Conservation (phyloP, 1,284 basidiomycete species). For the Trichosporon coremiiforme region DNA sequence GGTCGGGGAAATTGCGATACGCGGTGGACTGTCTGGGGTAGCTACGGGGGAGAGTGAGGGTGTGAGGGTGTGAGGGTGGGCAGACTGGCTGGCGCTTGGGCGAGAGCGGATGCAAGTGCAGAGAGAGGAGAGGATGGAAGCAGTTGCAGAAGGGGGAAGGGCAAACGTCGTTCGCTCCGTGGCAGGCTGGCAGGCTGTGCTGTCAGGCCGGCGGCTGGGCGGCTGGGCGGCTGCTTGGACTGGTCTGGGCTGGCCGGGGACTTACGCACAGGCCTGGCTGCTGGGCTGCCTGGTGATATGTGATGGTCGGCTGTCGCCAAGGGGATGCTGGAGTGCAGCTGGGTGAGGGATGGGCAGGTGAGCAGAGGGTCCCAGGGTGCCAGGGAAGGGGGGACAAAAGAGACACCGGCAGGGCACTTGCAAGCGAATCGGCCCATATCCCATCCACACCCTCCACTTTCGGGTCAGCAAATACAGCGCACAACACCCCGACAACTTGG, state of each 20-base stretch:
- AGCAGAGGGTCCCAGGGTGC: too few species aligned
- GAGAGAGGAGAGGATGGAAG: background rate
- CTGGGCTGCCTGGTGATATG: too few species aligned
- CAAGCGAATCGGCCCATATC: too few species aligned
- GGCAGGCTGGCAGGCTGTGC: background rate
- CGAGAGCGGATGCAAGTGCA: background rate
- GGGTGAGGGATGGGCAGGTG: background rate
- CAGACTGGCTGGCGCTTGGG: background rate
- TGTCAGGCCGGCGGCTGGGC: background rate
- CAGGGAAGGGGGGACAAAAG: too few species aligned
- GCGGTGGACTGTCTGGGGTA: slow-evolving; percentile 1
- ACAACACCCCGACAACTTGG: background rate
- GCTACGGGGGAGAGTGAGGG: slow-evolving; percentile 1
- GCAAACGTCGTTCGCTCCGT: slow-evolving; percentile 6
- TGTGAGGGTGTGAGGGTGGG: background rate
- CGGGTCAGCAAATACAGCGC: too few species aligned
- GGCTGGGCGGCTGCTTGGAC: background rate
- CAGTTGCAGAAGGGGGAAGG: background rate
- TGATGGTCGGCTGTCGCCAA: background rate
- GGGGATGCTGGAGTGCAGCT: background rate
- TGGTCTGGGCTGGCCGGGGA: too few species aligned
- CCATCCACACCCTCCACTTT: too few species aligned
- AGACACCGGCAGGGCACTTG: too few species aligned
- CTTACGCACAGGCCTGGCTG: too few species aligned
- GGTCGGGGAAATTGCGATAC: slow-evolving; percentile 5